A percentile compares a stretch with the other conserved stretches of the same genome.
Conservation (phyloP, 345 rosid species). For the Barbarea vulgaris region DNA sequence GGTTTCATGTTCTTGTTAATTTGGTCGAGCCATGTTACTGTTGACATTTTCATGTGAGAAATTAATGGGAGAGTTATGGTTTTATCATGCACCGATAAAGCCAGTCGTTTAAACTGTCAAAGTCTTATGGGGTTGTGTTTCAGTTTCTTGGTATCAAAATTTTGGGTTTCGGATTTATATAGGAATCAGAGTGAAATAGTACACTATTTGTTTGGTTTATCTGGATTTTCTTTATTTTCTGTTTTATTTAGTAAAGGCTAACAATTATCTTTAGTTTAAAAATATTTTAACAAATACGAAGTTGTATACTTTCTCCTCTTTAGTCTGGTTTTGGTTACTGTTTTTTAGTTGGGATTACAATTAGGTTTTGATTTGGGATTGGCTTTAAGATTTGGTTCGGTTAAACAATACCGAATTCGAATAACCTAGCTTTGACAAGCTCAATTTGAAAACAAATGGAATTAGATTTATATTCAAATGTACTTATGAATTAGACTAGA, state of each 20-base stretch:
- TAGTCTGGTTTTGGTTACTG: background rate
- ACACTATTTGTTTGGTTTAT: background rate
- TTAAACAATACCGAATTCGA: background rate
- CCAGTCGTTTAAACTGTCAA: background rate
- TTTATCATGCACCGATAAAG: constrained; percentile 8
- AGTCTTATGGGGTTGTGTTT: background rate
- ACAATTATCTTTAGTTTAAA: background rate
- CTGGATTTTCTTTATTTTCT: too few species aligned
- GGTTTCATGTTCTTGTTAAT: background rate
- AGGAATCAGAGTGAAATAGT: background rate
- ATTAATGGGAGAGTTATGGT: constrained; percentile 5
- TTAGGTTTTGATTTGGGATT: background rate
- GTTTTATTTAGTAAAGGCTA: too few species aligned
- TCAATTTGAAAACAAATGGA: background rate
- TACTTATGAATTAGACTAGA: background rate
- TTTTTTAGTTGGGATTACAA: background rate
- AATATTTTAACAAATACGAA: background rate
- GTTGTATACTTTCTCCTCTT: background rate
- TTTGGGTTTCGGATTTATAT: background rate
- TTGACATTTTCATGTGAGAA: constrained; percentile 8
- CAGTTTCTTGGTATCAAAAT: background rate
- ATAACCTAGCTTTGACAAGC: background rate
- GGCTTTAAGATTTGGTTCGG: background rate
- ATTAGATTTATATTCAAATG: background rate
- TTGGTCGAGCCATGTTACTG: background rate